Percentiles rank a stretch among this genome's conserved stretches.
These are phyloP conservation scores for Globisporangium yorkense DNA, from an alignment of 352 stramenopile species.

Conservation along the genomic window DNA sequence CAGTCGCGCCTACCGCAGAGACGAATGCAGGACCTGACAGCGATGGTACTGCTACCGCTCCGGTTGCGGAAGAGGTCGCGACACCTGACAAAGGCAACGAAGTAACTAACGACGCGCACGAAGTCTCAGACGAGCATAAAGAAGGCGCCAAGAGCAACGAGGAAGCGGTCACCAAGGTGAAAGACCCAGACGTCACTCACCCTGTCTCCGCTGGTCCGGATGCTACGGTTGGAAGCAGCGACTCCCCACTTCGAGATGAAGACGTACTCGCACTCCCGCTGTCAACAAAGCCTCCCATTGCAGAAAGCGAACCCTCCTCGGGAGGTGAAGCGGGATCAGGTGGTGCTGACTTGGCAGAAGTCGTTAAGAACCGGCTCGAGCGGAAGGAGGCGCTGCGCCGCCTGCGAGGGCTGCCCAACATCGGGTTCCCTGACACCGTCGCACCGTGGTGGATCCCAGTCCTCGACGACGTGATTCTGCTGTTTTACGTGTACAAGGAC, in stretches of 20 bases:
- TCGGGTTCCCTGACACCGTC: constrained; percentile 26
- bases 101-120: background rate
- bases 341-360: background rate
- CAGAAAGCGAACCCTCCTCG: background rate
- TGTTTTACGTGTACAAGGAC: constrained; percentile 61
- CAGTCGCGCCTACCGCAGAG: background rate
- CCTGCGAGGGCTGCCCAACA: constrained; percentile 31
- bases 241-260: background rate
- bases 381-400: constrained; percentile 32
- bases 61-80: background rate
- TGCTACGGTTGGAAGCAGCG: background rate
- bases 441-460: constrained; percentile 74
- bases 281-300: background rate
- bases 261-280: no score
- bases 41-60: background rate
- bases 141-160: background rate
- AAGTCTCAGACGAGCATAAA: no score
- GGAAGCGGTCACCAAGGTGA: background rate
- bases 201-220: background rate
- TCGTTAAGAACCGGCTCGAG: constrained; percentile 14
- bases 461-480: constrained; percentile 67
- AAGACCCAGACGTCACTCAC: background rate
- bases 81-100: background rate
- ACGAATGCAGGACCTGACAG: background rate
- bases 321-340: background rate